Evolutionary conservation across 2,329 filamentous ascomycete species (phyloP), one percentile per base, ranked within the genome.

Genomic region (Colletotrichum karsti): DNA sequence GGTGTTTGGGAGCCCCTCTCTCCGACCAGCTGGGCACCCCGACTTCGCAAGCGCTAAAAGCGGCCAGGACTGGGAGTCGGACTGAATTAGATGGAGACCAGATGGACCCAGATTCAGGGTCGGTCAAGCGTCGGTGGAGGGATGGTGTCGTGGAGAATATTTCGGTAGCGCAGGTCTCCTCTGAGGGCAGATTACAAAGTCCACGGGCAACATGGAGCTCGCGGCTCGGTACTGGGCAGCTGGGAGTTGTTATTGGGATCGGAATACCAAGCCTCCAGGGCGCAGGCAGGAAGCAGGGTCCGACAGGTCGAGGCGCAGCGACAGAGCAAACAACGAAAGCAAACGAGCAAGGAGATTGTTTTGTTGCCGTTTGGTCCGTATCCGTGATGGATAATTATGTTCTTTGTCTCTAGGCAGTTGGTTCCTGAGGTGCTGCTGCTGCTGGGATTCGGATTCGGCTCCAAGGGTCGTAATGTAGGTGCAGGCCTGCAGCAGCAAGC

Each of bases 31-130:
- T 35, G 46, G 37, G 33, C 33, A 35, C 60, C 53, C 65, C 53
- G 64, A 64, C 53, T 41, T 67, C 60, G 53, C 64, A 67, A 64
- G 64, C 64, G 60, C 64, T 64, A 67, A 64, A 54, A 58, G 42
- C 57, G 44, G 51, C 44, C 9, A 9, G 24, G 46, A 50, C 22
- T 30, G 24, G 46, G 24, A 50, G 5, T 13, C 15, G 24, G 26
- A 30, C 24, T 50, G 46, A 20, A 24, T 53, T 37, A 60, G 53
- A 50, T 59, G 56, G 56, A 59, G 59, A 58, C 55, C 63, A n/a
- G 48, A 44, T 22, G 51, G 60, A 55, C 57, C 59, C 42, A 63
- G 64, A 37, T 37, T 22, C 24, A 50, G 50, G 37, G 53, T 53
- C 59, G 59, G 53, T 48, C 42, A 44, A 24, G 26, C 51, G 59